Conservation (phyloP, 805 yeast species). For the Saccharomycopsis babjevae region DNA sequence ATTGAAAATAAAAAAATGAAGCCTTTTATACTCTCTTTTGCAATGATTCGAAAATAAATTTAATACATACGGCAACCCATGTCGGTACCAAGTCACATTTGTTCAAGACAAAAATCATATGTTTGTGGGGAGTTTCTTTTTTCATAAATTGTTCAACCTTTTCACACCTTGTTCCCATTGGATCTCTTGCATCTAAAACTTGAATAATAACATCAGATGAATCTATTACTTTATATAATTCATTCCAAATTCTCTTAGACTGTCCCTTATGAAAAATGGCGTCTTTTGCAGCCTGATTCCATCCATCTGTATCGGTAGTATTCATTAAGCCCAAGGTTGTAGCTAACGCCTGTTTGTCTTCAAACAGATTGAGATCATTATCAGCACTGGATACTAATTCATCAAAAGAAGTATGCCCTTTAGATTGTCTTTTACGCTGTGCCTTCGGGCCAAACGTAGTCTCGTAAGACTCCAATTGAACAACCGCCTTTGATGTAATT, state of each 20-base stretch:
- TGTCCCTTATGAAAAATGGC: constrained; percentile 95
- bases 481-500: constrained; percentile 66
- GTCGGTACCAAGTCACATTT: constrained; percentile 98
- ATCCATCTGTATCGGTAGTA: constrained; percentile 60
- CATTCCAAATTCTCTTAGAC: constrained; percentile 98
- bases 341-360: constrained; percentile 68
- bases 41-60: constrained; percentile 17
- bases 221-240: constrained; percentile 90
- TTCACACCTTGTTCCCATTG: constrained; percentile 89
- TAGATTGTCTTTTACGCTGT: constrained; percentile 83
- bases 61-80: constrained; percentile 94
- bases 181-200: constrained; percentile 96
- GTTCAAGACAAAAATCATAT: constrained; percentile 85
- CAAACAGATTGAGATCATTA: constrained; percentile 46
- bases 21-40: neutral
- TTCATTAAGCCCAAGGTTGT: constrained; percentile 78
- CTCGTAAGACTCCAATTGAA: constrained; percentile 67
- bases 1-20: constrained; percentile 14
- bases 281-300: constrained; percentile 86
- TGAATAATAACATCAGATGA: constrained; percentile 96
- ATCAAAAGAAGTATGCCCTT: constrained; percentile 65
- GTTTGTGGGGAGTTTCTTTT: constrained; percentile 95
- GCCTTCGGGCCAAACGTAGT: constrained; percentile 90
- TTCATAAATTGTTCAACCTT: constrained; percentile 87
- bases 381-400: constrained; percentile 58